These are phyloP conservation scores for Kurtzmaniella cleridarum DNA, from an alignment of 805 yeast genomes.

Conservation along the genomic window DNA sequence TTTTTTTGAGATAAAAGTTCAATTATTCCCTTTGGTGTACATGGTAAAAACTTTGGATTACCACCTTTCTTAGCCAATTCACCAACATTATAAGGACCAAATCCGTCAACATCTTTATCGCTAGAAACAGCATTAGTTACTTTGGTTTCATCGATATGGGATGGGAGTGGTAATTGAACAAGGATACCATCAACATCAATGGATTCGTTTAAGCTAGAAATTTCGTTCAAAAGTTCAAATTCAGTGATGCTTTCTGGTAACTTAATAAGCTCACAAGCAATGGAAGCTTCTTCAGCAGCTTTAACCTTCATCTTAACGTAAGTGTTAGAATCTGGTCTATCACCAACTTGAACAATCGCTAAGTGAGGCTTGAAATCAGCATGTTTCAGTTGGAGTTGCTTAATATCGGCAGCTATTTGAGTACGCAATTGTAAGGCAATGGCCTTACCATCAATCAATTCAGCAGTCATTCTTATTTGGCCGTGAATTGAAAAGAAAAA, in stretches of 20 bases:
- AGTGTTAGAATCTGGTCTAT: slow-evolving; percentile 73
- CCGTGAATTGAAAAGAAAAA: slow-evolving; percentile 3
- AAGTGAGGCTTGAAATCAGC: slow-evolving; percentile 60
- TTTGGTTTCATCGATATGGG: slow-evolving; percentile 59
- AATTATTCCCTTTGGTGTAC: slow-evolving; percentile 81
- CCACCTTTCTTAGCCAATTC: slow-evolving; percentile 73
- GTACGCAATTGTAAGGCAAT: slow-evolving; percentile 36
- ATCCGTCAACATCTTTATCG: slow-evolving; percentile 79
- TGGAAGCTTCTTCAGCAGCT: slow-evolving; percentile 69
- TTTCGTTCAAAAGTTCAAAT: slow-evolving; percentile 47
- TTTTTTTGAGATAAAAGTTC: slow-evolving; percentile 55
- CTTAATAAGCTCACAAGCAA: slow-evolving; percentile 55
- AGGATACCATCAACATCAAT: slow-evolving; percentile 63
- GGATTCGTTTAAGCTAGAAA: slow-evolving; percentile 54
- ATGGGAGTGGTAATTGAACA: slow-evolving; percentile 74
- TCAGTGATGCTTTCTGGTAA: slow-evolving; percentile 55
- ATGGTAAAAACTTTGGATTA: slow-evolving; percentile 65
- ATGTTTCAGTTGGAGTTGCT: slow-evolving; percentile 34
- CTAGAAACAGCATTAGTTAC: slow-evolving; percentile 63
- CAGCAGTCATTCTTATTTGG: slow-evolving; percentile 22
- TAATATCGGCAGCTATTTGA: slow-evolving; percentile 36
- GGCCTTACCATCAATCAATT: slow-evolving; percentile 40
- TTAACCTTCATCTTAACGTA: slow-evolving; percentile 76
- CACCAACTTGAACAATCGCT: slow-evolving; percentile 72
- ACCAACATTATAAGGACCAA: slow-evolving; percentile 72